Evolutionary conservation across 2,329 filamentous ascomycete genomes (phyloP).

Genomic region (Colletotrichum sp.): DNA sequence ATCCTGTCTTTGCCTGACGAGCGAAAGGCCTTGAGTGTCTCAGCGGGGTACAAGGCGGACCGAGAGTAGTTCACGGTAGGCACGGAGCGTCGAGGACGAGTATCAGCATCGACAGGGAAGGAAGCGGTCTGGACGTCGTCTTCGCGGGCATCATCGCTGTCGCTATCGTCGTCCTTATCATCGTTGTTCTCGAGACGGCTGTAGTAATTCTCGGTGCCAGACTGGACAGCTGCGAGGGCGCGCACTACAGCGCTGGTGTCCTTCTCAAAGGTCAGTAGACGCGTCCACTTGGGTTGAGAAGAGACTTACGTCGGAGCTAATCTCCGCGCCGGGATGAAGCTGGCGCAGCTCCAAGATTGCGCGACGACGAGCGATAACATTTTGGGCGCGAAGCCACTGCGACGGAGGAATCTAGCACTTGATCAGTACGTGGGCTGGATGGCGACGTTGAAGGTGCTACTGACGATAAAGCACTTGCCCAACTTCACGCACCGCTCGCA

Average conservation of each 20-base stretch:
- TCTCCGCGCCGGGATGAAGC: neutral
- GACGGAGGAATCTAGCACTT: neutral
- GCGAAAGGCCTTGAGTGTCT: neutral
- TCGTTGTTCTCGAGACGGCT: neutral
- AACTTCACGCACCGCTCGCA: neutral
- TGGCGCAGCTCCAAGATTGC: neutral
- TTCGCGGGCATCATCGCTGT: too few relatives aligned
- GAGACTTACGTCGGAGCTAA: neutral
- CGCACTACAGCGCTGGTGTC: neutral
- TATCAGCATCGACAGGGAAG: neutral
- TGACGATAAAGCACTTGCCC: neutral
- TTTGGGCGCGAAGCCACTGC: neutral
- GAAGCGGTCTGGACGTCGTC: neutral
- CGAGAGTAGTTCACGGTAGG: neutral
- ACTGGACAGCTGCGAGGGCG: neutral
- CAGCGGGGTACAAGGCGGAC: neutral
- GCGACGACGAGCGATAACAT: neutral
- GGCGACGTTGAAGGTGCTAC: neutral
- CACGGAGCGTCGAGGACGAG: neutral
- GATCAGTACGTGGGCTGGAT: neutral
- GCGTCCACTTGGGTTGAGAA: neutral
- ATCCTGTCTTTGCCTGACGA: neutral
- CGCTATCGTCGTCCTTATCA: neutral
- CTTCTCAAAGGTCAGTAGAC: rapidly evolving
- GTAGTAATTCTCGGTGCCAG: neutral